phyloP scores from a whole-genome alignment of 2,329 filamentous ascomycete genomes.

The Arthrobotrys megalospora region DNA sequence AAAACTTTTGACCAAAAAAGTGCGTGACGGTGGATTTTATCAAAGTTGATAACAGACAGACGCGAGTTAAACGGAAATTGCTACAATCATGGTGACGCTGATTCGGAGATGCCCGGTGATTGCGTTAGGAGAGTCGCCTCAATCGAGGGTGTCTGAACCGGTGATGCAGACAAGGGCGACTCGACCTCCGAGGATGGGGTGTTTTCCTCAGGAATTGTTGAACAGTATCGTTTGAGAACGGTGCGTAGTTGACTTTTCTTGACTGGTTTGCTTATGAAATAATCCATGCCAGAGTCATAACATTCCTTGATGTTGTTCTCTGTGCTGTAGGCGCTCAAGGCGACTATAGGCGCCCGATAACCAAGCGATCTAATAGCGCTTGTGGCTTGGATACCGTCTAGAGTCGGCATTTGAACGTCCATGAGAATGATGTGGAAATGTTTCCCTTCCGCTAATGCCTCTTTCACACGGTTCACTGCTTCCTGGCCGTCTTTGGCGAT shows the following conservation, averaged over 20 bases:
- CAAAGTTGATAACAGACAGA: not conserved
- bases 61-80: not conserved
- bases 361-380: slow-evolving; percentile 87
- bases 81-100: slow-evolving; percentile 2
- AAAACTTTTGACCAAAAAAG: slow-evolving; percentile 28
- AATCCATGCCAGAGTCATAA: slow-evolving; percentile 91
- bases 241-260: slow-evolving; percentile 63
- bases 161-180: slow-evolving; percentile 42
- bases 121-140: slow-evolving; percentile 40
- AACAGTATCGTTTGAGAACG: slow-evolving; percentile 63
- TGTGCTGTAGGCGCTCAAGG: slow-evolving; percentile 89
- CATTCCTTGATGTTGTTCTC: slow-evolving; percentile 90
- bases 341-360: slow-evolving; percentile 89
- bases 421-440: slow-evolving; percentile 93
- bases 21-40: not conserved
- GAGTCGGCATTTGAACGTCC: slow-evolving; percentile 95
- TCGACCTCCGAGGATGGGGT: slow-evolving; percentile 56
- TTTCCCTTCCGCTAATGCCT: slow-evolving; percentile 80
- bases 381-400: slow-evolving; percentile 90
- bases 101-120: slow-evolving; percentile 12
- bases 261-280: slow-evolving; percentile 79
- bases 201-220: slow-evolving; percentile 62
- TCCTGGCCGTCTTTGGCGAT: slow-evolving; percentile 90
- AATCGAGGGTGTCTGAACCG: slow-evolving; percentile 48
- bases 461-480: slow-evolving; percentile 87